Evolutionary conservation across 2,329 filamentous ascomycete species (phyloP).

Genomic region (Paecilomyces dactylethromorphus): DNA sequence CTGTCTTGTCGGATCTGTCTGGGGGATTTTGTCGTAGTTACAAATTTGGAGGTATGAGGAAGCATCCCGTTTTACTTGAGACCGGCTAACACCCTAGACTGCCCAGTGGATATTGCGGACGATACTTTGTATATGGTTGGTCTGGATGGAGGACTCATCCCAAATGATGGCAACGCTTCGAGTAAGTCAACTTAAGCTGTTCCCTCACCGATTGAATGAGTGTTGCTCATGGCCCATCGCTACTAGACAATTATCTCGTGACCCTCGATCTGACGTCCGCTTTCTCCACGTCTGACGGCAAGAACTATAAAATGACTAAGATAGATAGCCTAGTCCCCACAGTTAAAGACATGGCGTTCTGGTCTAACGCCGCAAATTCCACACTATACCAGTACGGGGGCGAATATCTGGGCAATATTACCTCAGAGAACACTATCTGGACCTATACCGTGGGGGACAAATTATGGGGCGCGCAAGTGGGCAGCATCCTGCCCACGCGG

Average conservation of each 20-base stretch:
- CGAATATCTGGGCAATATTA: not conserved
- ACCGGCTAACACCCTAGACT: not conserved
- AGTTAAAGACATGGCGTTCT: conserved; percentile 9
- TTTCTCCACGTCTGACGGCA: conserved; percentile 4
- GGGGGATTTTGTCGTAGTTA: conserved; percentile 11
- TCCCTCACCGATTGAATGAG: not conserved
- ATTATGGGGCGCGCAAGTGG: not conserved
- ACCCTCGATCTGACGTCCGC: conserved; percentile 6
- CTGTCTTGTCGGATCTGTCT: no score
- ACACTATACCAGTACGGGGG: conserved; percentile 10
- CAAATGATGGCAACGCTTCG: conserved; percentile 4
- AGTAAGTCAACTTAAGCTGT: conserved; percentile 1
- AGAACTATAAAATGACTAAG: conserved; percentile 2
- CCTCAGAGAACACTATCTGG: no score
- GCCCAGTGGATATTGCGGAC: conserved; percentile 8
- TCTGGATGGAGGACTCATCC: conserved; percentile 8
- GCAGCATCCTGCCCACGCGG: conserved; percentile 6
- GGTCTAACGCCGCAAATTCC: conserved; percentile 6
- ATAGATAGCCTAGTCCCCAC: conserved; percentile 1
- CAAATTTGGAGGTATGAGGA: conserved; percentile 7
- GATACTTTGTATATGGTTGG: conserved; percentile 8
- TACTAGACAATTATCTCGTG: conserved; percentile 9
- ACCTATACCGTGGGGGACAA: no score
- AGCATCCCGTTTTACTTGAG: not conserved
- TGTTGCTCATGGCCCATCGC: not conserved